These are phyloP conservation scores for Nakazawaea sp. DNA, from an alignment of 805 yeast species.

Conservation along the genomic window DNA sequence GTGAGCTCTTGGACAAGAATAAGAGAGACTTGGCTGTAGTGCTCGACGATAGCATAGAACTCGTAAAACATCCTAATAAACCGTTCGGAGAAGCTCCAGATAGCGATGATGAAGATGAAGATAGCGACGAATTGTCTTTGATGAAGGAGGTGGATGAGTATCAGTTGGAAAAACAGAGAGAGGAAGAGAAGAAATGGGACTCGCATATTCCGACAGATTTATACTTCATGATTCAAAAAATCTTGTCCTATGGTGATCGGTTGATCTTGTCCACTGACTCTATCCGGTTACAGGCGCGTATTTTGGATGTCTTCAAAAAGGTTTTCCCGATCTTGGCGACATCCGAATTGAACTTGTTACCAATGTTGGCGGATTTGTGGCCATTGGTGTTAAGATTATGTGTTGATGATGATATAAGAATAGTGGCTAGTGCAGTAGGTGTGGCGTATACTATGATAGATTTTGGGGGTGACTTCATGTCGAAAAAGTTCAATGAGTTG, in stretches of 20 bases:
- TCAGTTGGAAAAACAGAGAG: constrained; percentile 14
- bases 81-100: constrained; percentile 22
- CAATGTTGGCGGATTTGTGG: constrained; percentile 49
- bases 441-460: constrained; percentile 21
- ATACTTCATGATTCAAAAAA: constrained; percentile 52
- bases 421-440: constrained; percentile 22
- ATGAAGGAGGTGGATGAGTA: constrained; percentile 14
- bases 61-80: constrained; percentile 16
- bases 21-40: constrained; percentile 19
- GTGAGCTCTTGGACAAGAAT: constrained; percentile 34
- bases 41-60: constrained; percentile 13
- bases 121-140: constrained; percentile 17
- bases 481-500: constrained; percentile 37
- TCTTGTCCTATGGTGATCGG: constrained; percentile 64
- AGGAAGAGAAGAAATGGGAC: constrained; percentile 44
- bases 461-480: constrained; percentile 39
- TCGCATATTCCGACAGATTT: constrained; percentile 59
- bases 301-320: constrained; percentile 41
- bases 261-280: constrained; percentile 57
- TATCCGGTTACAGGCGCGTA: constrained; percentile 42
- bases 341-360: constrained; percentile 34
- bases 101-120: constrained; percentile 33
- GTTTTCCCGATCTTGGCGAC: constrained; percentile 50
- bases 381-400: constrained; percentile 26
- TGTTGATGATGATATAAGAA: constrained; percentile 19